Base-by-base conservation (phyloP, 345 rosid species). In the Capsella bursapastoris region DNA sequence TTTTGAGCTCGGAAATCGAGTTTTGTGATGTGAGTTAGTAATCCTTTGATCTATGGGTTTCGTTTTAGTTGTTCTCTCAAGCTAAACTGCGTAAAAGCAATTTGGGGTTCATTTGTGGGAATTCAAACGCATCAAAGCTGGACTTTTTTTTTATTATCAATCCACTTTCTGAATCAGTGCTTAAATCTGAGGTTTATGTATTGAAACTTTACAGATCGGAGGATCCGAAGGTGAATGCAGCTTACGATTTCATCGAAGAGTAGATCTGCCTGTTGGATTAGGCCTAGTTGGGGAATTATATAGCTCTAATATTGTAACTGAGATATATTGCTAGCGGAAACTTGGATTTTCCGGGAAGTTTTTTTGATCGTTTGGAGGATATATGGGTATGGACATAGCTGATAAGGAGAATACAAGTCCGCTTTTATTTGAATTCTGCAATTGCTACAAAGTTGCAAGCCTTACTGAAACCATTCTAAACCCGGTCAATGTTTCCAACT, bases 401-500 rank as follows among this genome's bases (percentile, higher is more conserved):
- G 75, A 62, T 57, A 47, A 78, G 45, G 77, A 82, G 57, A 63
- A 57, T 56, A 68, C 44, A 1, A 72, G 22, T 66, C 76, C 68
- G 22, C 78, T 80, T 71, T 80, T 80, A 52, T 57, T 71, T 6
- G 67, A 72, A 48, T 60, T 73, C 71, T 74, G 79, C 70, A 83
- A 82, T 40, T 81, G 84, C 70, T 87, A 84, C 51, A 87, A 81
- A 71, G 85, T 85, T 2, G 68, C 80, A 10, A 76, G 60, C 80
- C 86, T 87, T 31, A 70, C 66, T 0, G 80, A 83, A 56, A 82
- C 89, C 3, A 92, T 92, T 66, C 79, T 88, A 57, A 86, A 80
- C 64, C 70, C 93, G 0, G 75, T 76, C 9, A 83, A 76, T 16
- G 72, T 89, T 37, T 83, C 96, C n/a, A 82, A 82, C 74, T 76